Evolutionary conservation across 2,329 filamentous ascomycete species (phyloP), one percentile per base, ranked within the genome.

Genomic region (Ceratocystis lukuohia): DNA sequence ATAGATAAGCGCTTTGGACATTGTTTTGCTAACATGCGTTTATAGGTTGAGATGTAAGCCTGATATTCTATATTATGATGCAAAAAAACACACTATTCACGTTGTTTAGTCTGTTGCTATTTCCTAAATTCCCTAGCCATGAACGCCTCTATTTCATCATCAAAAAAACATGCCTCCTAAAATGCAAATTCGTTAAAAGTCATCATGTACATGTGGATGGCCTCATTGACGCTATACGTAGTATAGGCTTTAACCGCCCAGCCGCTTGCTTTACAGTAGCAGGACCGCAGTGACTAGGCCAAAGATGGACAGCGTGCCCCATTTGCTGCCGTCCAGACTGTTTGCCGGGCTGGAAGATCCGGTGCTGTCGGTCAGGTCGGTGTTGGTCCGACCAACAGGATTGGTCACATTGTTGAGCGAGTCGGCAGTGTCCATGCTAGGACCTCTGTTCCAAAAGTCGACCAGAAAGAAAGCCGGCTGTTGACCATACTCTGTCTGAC

Each of bases 361-460:
- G 20, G 56, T 63, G 33, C 66, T 67, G 45, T 65, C 64, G 20
- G 46, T 33, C 45, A 67, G 17, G 41, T 67, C 66, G 10, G 66
- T 67, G 62, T 67, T 46, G 20, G 66, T 30, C 45, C 66, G 62
- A 25, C 66, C 66, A 8, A 59, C 59, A 8, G 66, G 44, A 5
- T 50, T 30, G 6, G 67, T 66, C 5, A 72, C 75, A 66, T 76
- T 78, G 73, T 93, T 93, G 71, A 91, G 74, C 59, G 71, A 75
- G 75, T 94, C 89, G 1, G 88, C 86, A 0, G 86, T 85, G 5
- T 80, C 78, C 65, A 94, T 83, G 41, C 88, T 83, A 0, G 87
- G 84, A 0, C 87, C 89, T 68, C 85, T 80, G 73, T 89, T 86
- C 74, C 86, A 91, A 74, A 91, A 93, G 75, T 95, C 89, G 1